Evolutionary conservation across 306 rosid genomes (phyloP).

Genomic region (Rosa persica): DNA sequence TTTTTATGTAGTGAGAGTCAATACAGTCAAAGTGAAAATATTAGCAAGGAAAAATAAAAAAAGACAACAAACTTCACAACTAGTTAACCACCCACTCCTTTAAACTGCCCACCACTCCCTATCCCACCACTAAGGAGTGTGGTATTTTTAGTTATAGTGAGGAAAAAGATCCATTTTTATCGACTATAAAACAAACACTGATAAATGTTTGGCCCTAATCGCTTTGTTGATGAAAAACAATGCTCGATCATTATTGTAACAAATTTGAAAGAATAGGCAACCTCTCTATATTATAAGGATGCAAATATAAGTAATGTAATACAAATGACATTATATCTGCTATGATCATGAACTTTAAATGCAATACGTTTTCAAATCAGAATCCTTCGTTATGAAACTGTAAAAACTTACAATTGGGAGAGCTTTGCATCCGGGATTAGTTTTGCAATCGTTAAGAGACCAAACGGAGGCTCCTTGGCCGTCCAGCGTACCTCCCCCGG

Average conservation of each 20-base stretch:
- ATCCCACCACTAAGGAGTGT: background rate
- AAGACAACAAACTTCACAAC: background rate
- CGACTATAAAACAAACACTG: no score
- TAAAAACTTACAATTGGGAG: conserved; percentile 40
- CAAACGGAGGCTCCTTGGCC: conserved; percentile 61
- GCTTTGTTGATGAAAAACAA: background rate
- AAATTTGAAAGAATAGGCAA: no score
- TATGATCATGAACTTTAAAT: background rate
- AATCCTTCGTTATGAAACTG: background rate
- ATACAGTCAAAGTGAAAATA: no score
- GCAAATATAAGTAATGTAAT: background rate
- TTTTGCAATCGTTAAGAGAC: conserved; percentile 30
- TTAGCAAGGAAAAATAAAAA: background rate
- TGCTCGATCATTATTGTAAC: background rate
- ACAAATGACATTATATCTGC: no score
- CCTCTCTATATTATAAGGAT: no score
- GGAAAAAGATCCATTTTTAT: no score
- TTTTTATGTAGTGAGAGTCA: background rate
- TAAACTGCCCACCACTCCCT: background rate
- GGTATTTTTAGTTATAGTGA: background rate
- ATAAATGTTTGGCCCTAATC: no score
- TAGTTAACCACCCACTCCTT: background rate
- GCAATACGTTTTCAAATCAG: background rate
- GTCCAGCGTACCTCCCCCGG: conserved; percentile 55
- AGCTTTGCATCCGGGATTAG: conserved; percentile 27